Base-by-base conservation (phyloP, 768 basidiomycete genomes). In the Calvatia gigantea region DNA sequence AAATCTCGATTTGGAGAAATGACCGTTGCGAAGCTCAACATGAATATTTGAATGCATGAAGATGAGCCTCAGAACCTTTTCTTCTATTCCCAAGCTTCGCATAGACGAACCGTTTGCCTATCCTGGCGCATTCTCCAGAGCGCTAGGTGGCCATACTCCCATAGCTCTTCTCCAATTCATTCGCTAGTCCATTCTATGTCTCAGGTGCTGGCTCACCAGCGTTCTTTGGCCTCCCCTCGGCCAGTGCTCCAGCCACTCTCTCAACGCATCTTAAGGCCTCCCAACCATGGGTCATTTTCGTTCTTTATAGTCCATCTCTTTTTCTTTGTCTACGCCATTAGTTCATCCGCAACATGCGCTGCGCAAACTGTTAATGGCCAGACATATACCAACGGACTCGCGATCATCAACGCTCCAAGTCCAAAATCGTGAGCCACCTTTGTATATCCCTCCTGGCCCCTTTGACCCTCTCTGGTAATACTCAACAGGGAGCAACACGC, bases 401-500 rank as follows among this genome's bases (percentile, higher is more conserved):
- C 72, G 7, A 73, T 75, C 55, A 66, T 72, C 39, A 66, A 73
- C 51, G 59, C 68, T 1, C 73, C 73, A 3, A 56, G 60, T 56
- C 65, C 70, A 33, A 58, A 64, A 12, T 72, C 69, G 73, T 72
- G 58, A 35, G 64, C 53, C 23, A n/a, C 4, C 29, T 29, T 23
- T 2, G 21, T 37, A 7, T 25, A 50, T 39, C 21, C 28, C 15
- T 6, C 35, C 45, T 12, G 39, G 45, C 29, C 48, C 38, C 14
- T 35, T 23, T 54, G 14, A 17, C 12, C 17, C 32, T 35, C 32
- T 29, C 8, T 54, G 42, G n/a, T 41, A 35, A 23, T 21, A 27
- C 48, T 23, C 29, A 23, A 12, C 45, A 72, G 69, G n/a, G 65
- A 65, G 51, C 65, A 65, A 49, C 61, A 65, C 46, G 68, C 62